phyloP scores from a whole-genome alignment of 768 basidiomycete genomes.

The Obba rivulosa region DNA sequence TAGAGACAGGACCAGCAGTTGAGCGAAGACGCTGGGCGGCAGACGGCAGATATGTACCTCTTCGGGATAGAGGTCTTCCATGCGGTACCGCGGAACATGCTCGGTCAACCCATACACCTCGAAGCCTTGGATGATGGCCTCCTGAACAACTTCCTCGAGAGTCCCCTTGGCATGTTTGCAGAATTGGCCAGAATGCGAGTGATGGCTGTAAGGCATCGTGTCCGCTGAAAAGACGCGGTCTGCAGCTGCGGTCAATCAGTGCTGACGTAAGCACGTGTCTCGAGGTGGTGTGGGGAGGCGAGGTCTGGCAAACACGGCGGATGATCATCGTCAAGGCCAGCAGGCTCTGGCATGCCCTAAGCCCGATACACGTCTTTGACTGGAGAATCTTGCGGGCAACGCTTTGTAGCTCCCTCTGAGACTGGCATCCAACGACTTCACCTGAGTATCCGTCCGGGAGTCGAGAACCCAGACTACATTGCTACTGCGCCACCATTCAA shows the following conservation, averaged over 20 bases:
- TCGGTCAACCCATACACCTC: conserved; percentile 83
- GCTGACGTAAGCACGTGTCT: too few species aligned
- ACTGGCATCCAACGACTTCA: too few species aligned
- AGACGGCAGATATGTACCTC: conserved; percentile 53
- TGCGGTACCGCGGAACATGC: conserved; percentile 86
- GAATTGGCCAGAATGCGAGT: conserved; percentile 92
- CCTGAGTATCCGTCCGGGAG: too few species aligned
- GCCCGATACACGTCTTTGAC: neutral
- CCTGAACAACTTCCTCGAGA: conserved; percentile 75
- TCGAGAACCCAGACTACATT: too few species aligned
- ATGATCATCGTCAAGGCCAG: neutral
- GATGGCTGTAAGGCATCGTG: conserved; percentile 67
- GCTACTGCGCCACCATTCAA: too few species aligned
- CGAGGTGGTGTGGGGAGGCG: too few species aligned
- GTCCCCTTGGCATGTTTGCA: conserved; percentile 83
- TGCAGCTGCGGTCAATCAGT: too few species aligned
- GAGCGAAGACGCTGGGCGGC: neutral
- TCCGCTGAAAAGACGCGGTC: too few species aligned
- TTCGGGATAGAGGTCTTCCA: conserved; percentile 86
- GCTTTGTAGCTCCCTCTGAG: too few species aligned
- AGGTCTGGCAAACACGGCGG: too few species aligned
- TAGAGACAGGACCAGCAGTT: neutral
- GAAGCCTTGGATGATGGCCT: conserved; percentile 78
- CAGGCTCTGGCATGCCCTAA: too few species aligned
- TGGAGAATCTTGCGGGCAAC: too few species aligned